A percentile compares a stretch with the other conserved stretches of the same genome.
phyloP scores from a whole-genome alignment of 2,329 filamentous ascomycete species.

The Phialemoniopsis sp. region DNA sequence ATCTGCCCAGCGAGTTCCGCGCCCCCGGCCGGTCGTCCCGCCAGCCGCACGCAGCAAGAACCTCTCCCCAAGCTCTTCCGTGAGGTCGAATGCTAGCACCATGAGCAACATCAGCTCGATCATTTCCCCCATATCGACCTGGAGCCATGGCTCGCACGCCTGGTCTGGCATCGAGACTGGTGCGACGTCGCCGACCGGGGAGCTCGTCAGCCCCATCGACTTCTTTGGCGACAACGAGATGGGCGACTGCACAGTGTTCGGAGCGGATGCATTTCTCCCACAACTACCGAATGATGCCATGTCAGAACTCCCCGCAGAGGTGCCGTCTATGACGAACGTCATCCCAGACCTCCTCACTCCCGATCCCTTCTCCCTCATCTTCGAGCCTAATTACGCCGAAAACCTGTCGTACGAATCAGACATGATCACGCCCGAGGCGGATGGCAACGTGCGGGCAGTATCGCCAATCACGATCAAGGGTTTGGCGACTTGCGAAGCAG shows the following conservation, averaged over 20 bases:
- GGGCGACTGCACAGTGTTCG: too few species aligned
- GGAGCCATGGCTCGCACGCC: slow-evolving; percentile 32
- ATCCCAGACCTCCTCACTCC: slow-evolving; percentile 17
- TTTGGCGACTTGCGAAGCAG: slow-evolving; percentile 18
- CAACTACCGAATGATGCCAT: slow-evolving; percentile 22
- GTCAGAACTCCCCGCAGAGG: slow-evolving; percentile 38
- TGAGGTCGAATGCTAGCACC: slow-evolving; percentile 39
- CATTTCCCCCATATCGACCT: slow-evolving; percentile 44
- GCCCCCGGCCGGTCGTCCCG: slow-evolving; percentile 14
- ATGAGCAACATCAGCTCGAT: slow-evolving; percentile 22
- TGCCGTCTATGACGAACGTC: slow-evolving; percentile 7
- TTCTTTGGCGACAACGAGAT: slow-evolving; percentile 18
- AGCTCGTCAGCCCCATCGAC: slow-evolving; percentile 25
- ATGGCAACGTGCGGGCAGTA: slow-evolving; percentile 3
- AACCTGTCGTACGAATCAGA: slow-evolving; percentile 28
- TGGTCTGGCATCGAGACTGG: slow-evolving; percentile 35
- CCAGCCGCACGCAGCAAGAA: slow-evolving; percentile 29
- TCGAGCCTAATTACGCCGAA: not conserved
- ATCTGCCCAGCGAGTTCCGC: slow-evolving; percentile 16
- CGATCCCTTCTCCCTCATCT: not conserved
- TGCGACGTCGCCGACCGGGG: slow-evolving; percentile 41
- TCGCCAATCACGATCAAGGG: slow-evolving; percentile 7
- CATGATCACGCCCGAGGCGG: slow-evolving; percentile 26
- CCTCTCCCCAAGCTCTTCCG: slow-evolving; percentile 42
- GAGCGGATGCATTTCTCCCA: slow-evolving; percentile 13